Conservation (phyloP, 345 rosid species). For the Rhizophora mangle region DNA sequence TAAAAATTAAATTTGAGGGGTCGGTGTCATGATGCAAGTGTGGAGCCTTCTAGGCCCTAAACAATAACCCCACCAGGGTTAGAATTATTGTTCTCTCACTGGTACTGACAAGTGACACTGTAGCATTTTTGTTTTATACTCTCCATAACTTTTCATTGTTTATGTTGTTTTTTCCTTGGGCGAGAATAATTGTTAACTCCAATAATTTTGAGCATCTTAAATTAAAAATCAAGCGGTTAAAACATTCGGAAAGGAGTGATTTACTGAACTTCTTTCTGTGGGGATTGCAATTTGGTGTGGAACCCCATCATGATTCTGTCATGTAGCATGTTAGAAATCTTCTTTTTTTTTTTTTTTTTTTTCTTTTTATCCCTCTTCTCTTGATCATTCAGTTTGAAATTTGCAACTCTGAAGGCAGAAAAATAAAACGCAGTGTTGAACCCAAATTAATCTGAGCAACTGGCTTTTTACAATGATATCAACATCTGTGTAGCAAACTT, state of each 20-base stretch:
- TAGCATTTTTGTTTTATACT: not conserved
- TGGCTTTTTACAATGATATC: too few species aligned
- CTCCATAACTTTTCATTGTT: not conserved
- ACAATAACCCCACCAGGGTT: not conserved
- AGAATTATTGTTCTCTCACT: not conserved
- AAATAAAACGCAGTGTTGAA: too few species aligned
- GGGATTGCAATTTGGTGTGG: not conserved
- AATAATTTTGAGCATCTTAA: not conserved
- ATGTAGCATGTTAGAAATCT: too few species aligned
- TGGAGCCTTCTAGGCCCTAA: slow-evolving; percentile 1
- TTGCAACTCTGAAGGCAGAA: too few species aligned
- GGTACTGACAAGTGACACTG: not conserved
- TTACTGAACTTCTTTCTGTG: not conserved
- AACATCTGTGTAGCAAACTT: too few species aligned
- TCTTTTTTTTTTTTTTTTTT: too few species aligned
- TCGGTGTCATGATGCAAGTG: not conserved
- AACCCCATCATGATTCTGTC: too few species aligned
- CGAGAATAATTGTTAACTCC: not conserved
- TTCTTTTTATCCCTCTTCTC: too few species aligned
- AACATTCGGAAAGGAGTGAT: not conserved
- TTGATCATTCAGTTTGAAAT: too few species aligned
- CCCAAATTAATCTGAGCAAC: too few species aligned
- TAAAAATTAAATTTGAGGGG: not conserved
- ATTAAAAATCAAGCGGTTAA: too few species aligned
- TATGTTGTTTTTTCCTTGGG: not conserved